phyloP scores from a whole-genome alignment of 169 alveolate species.

The Cyclospora cayetanensis region DNA sequence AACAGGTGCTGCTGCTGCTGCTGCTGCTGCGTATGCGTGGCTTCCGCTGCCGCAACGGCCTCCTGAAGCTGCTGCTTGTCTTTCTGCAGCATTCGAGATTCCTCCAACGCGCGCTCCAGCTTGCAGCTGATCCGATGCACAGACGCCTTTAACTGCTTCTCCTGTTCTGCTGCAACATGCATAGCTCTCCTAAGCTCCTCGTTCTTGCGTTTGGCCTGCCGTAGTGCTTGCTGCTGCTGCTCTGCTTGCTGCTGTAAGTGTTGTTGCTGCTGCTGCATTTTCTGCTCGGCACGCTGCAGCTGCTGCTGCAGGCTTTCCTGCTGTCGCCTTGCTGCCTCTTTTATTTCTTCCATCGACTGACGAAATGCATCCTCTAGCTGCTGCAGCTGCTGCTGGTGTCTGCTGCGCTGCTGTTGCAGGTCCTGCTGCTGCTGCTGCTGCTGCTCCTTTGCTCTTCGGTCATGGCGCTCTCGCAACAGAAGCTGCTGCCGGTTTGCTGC shows the following conservation, averaged over 20 bases:
- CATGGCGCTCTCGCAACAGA: conserved; percentile 10
- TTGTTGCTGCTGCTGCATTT: conserved; percentile 13
- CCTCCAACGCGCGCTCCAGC: conserved; percentile 30
- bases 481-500: conserved; percentile 47
- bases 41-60: conserved; percentile 27
- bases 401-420: conserved; percentile 20
- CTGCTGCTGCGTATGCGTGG: background rate
- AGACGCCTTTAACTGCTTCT: background rate
- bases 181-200: background rate
- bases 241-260: background rate
- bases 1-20: conserved; percentile 39
- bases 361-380: conserved; percentile 1
- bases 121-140: background rate
- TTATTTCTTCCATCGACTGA: background rate
- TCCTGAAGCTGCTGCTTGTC: conserved; percentile 47
- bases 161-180: background rate
- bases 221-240: conserved; percentile 16
- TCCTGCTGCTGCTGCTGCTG: conserved; percentile 45
- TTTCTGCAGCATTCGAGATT: background rate
- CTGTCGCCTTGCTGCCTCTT: conserved; percentile 41
- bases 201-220: background rate
- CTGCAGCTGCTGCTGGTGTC: conserved; percentile 36
- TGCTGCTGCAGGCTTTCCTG: conserved; percentile 2
- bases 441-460: conserved; percentile 22
- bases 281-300: background rate